Evolutionary conservation across 1,284 basidiomycete genomes (phyloP).

Genomic region (Xerocomus amazonicus): DNA sequence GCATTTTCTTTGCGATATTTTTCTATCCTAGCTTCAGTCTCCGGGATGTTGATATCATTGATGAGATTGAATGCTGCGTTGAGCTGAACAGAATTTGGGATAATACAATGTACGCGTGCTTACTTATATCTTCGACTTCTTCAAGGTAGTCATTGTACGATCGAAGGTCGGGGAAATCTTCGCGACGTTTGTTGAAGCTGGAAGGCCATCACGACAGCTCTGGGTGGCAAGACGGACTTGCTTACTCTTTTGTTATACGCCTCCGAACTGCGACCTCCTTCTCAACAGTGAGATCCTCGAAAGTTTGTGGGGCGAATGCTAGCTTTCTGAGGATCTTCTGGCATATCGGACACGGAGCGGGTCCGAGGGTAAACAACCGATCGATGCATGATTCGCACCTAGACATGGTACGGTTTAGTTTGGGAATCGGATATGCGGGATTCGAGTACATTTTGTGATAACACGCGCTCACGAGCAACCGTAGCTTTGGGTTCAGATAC

Average conservation of each 20-base stretch:
- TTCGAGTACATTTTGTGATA: slow-evolving; percentile 92
- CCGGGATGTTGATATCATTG: slow-evolving; percentile 81
- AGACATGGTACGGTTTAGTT: slow-evolving; percentile 13
- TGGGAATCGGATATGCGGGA: not conserved
- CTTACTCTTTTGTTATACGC: slow-evolving; percentile 80
- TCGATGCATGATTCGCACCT: slow-evolving; percentile 99
- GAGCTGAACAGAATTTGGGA: slow-evolving; percentile 8
- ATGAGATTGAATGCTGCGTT: slow-evolving; percentile 89
- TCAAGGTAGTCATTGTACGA: slow-evolving; percentile 97
- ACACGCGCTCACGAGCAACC: slow-evolving; percentile 92
- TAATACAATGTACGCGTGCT: slow-evolving; percentile 29
- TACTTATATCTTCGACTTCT: slow-evolving; percentile 93
- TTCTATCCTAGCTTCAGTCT: slow-evolving; percentile 82
- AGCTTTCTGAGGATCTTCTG: slow-evolving; percentile 86
- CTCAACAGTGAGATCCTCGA: slow-evolving; percentile 95
- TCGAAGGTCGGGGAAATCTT: slow-evolving; percentile 82
- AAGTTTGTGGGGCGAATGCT: slow-evolving; percentile 94
- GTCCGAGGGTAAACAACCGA: slow-evolving; percentile 91
- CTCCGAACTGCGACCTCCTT: slow-evolving; percentile 91
- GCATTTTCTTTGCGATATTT: slow-evolving; percentile 81
- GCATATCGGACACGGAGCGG: slow-evolving; percentile 95
- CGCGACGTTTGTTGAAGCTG: slow-evolving; percentile 90
- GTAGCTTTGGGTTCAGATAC: slow-evolving; percentile 91
- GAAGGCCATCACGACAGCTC: not conserved
- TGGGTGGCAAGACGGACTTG: not conserved